A percentile compares a stretch with the other conserved stretches of the same genome.
Evolutionary conservation across 371 early-diverging fungal species (phyloP).

Genomic region (Batrachochytrium dendrobatidis): DNA sequence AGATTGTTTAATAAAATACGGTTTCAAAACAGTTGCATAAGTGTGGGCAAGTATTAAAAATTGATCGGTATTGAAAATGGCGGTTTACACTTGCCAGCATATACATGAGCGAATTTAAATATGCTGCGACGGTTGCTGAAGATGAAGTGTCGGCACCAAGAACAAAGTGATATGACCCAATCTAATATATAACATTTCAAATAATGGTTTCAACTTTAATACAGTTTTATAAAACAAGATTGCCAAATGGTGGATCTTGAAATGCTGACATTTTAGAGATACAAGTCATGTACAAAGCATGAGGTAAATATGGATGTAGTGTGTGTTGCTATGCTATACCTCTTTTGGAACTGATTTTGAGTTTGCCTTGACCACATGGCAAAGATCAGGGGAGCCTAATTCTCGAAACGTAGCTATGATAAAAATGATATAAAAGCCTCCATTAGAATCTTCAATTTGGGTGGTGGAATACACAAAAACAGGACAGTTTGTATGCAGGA

Average conservation of each 20-base stretch:
- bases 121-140: constrained; percentile 89
- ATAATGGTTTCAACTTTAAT: too few relatives aligned
- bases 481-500: background rate
- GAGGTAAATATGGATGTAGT: too few relatives aligned
- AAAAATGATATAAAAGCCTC: background rate
- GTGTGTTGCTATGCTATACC: too few relatives aligned
- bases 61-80: background rate
- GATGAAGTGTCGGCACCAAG: constrained; percentile 88
- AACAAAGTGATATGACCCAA: constrained; percentile 88
- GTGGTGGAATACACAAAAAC: background rate
- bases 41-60: background rate
- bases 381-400: constrained; percentile 94
- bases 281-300: too few relatives aligned
- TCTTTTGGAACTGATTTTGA: constrained; percentile 73
- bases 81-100: constrained; percentile 59
- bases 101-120: constrained; percentile 90
- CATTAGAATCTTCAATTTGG: background rate
- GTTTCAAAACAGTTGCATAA: background rate
- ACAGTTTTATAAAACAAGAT: too few relatives aligned
- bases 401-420: constrained; percentile 73
- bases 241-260: too few relatives aligned
- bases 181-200: too few relatives aligned
- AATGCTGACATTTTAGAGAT: too few relatives aligned
- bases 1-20: background rate
- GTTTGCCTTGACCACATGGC: constrained; percentile 84